Base-by-base conservation (phyloP, 352 stramenopile genomes). In the Phytophthora rubi region DNA sequence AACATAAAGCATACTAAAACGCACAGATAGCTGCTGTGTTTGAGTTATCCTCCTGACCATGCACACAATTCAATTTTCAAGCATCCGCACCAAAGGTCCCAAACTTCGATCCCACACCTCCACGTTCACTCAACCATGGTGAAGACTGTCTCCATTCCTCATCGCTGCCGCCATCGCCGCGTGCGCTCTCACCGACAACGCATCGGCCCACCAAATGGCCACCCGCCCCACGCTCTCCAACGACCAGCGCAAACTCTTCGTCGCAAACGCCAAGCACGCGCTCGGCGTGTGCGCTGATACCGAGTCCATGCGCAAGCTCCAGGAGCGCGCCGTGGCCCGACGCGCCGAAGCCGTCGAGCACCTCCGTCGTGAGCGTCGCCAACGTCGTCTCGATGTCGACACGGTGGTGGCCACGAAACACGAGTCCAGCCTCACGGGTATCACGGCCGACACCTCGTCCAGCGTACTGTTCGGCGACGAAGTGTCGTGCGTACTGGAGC, bases 331-430 rank as follows among this genome's bases (percentile, higher is more conserved):
- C 21, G 48, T 66, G 12, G 53, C 45, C 8, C 56, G 65, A n/a
- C 71, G 71, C 16, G 52, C 62, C 21, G 26, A 65, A 2, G 45
- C 52, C 9, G 39, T 69, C 13, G 55, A 75, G 16, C 66, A 53
- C 15, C 47, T 73, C 9, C 65, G 65, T 45, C 57, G 26, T 16
- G 54, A 77, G 16, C 59, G 55, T 16, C 54, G 65, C 30, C 67
- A 66, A n/a, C 67, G 67, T 33, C 71, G 71, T 9, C 65, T 77
- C 16, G 65, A 72, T 15, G 59, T 70, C 28, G 45, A 52, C 59
- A 66, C 66, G 23, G 66, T 59, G 12, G 28, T 70, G 6, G 42
- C 51, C 55, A 77, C 63, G 9, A 65, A 58, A 44, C 70, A 77
- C 55, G 12, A 70, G 28, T 77, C 70, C 10, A 73, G 33, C 26